Conservation (phyloP, 2,329 filamentous ascomycete species). For the Phaeosphaeria sp. region DNA sequence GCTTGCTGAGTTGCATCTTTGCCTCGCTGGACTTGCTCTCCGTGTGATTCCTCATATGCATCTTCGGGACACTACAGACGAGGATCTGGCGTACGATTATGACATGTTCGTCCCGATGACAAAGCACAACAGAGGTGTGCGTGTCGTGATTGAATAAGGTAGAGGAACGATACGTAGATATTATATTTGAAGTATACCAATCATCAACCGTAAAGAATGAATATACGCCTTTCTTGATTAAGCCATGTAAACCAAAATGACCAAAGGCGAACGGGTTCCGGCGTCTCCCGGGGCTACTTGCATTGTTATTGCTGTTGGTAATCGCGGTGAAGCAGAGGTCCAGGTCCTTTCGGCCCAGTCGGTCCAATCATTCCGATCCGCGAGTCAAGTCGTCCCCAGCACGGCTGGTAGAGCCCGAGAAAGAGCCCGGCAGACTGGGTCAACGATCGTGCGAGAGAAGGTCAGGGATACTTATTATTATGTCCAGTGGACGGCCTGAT, state of each 20-base stretch:
- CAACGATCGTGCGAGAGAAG: background rate
- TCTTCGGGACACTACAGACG: constrained; percentile 25
- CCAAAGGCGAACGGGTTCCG: background rate
- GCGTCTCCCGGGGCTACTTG: background rate
- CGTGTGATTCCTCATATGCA: constrained; percentile 33
- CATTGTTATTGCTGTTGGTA: background rate
- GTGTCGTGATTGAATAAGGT: constrained; percentile 22
- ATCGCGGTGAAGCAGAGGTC: background rate
- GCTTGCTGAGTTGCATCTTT: constrained; percentile 28
- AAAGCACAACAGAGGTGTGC: constrained; percentile 29
- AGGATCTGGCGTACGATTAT: constrained; percentile 30
- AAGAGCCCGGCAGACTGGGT: background rate
- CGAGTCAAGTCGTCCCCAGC: background rate
- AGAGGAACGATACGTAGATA: background rate
- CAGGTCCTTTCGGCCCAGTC: background rate
- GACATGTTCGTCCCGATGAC: constrained; percentile 38
- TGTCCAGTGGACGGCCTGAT: background rate
- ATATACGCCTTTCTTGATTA: too few relatives aligned
- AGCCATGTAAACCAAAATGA: background rate
- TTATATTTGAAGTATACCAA: background rate
- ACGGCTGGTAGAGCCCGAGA: background rate
- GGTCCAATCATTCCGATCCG: background rate
- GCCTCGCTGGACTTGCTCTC: constrained; percentile 26
- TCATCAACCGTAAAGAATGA: background rate
- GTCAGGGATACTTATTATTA: background rate